Conservation (phyloP, 2,329 filamentous ascomycete genomes). For the Pyrenochaeta sp. region DNA sequence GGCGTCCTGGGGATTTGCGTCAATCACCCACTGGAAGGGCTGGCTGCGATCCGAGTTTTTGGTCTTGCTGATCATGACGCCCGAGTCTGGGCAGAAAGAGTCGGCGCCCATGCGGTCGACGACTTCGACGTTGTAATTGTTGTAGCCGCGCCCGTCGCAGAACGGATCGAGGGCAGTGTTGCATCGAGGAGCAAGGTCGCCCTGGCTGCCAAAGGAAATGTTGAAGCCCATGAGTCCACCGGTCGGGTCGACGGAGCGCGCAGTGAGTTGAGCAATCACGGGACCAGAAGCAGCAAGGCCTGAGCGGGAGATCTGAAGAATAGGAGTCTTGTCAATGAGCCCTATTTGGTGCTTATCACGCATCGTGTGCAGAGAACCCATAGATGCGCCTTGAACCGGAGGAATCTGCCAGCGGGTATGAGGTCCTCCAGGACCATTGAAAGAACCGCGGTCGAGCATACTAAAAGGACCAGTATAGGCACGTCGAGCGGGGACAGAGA, state of each 20-base stretch:
- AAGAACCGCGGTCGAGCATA: conserved; percentile 62
- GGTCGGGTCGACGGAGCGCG: conserved; percentile 56
- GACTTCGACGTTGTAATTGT: conserved; percentile 63
- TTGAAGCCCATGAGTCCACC: conserved; percentile 58
- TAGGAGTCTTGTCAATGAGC: conserved; percentile 54
- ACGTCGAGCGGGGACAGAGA: conserved; percentile 55
- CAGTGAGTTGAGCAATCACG: conserved; percentile 58
- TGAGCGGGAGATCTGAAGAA: conserved; percentile 57
- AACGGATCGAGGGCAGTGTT: conserved; percentile 53
- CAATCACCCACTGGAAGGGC: conserved; percentile 65
- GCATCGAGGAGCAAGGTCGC: conserved; percentile 58
- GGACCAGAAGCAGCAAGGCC: conserved; percentile 55
- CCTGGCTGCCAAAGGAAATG: conserved; percentile 51
- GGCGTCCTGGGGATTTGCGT: conserved; percentile 64
- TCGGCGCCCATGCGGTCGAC: conserved; percentile 64
- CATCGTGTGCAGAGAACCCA: conserved; percentile 63
- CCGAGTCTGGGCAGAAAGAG: conserved; percentile 61
- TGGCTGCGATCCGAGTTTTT: conserved; percentile 53
- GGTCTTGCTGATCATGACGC: conserved; percentile 64
- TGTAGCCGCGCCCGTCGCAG: conserved; percentile 62
- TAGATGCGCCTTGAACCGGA: conserved; percentile 57
- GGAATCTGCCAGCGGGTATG: conserved; percentile 64
- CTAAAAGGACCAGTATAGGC: conserved; percentile 62
- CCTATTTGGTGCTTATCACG: conserved; percentile 64
- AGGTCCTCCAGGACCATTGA: conserved; percentile 63